These are phyloP conservation scores for Lentinus tigrinus DNA, from an alignment of 768 basidiomycete species.

Conservation along the genomic window DNA sequence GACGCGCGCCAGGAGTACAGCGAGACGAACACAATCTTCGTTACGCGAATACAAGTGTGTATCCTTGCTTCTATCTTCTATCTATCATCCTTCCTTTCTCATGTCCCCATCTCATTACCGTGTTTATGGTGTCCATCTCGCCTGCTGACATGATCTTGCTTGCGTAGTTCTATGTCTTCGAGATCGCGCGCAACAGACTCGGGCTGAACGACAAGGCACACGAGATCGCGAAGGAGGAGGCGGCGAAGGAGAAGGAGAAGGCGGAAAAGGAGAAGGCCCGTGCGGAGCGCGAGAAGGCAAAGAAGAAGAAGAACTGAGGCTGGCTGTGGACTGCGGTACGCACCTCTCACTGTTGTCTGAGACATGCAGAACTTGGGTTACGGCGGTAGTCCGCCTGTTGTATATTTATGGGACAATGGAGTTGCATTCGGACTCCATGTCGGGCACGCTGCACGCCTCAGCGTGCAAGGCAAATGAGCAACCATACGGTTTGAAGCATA, in stretches of 20 bases:
- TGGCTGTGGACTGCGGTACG: too few relatives aligned
- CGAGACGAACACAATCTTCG: constrained; percentile 92
- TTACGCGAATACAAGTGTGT: constrained; percentile 69
- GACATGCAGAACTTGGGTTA: too few relatives aligned
- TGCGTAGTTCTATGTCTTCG: constrained; percentile 85
- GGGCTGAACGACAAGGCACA: constrained; percentile 89
- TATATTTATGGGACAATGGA: too few relatives aligned
- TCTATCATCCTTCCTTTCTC: neutral
- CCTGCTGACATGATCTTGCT: neutral
- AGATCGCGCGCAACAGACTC: constrained; percentile 90
- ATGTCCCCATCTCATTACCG: neutral
- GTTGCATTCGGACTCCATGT: neutral
- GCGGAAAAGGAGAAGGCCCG: constrained; percentile 53
- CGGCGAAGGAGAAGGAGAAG: constrained; percentile 50
- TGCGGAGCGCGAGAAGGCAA: constrained; percentile 32
- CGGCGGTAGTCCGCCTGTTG: too few relatives aligned
- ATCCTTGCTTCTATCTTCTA: neutral
- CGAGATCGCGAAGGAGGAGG: constrained; percentile 74
- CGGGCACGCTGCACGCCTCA: neutral
- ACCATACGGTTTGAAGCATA: too few relatives aligned
- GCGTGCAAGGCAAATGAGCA: too few relatives aligned
- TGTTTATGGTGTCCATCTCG: neutral
- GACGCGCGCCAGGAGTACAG: constrained; percentile 80
- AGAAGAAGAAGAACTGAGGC: constrained; percentile 32
- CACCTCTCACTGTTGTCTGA: too few relatives aligned